These are phyloP conservation scores for Didymella glomerata DNA, from an alignment of 2,329 filamentous ascomycete genomes.

Conservation along the genomic window DNA sequence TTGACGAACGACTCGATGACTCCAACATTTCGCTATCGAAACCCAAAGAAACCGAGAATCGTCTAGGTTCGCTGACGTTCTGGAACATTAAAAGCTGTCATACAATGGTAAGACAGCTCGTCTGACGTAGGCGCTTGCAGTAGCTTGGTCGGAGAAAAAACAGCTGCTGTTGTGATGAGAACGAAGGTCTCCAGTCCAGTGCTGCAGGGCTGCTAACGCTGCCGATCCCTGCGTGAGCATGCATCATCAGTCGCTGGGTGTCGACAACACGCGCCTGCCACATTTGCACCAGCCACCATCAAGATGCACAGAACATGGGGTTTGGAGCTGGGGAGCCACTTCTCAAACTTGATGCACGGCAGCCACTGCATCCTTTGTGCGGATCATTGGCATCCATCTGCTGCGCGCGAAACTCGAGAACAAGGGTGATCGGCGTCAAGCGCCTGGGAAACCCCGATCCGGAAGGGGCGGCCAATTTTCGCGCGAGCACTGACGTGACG, in stretches of 20 bases:
- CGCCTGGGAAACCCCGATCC: constrained; percentile 19
- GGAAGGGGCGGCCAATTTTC: constrained; percentile 12
- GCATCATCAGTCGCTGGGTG: constrained; percentile 16
- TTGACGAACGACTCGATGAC: constrained; percentile 26
- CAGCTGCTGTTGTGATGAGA: constrained; percentile 8
- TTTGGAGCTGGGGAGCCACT: background rate
- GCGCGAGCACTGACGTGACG: constrained; percentile 17
- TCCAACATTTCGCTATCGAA: background rate
- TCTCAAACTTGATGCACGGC: constrained; percentile 14
- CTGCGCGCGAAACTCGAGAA: constrained; percentile 13
- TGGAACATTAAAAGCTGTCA: constrained; percentile 12
- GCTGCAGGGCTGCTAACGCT: constrained; percentile 17
- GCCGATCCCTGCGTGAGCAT: constrained; percentile 14
- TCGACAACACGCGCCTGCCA: constrained; percentile 7
- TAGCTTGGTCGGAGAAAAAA: constrained; percentile 17
- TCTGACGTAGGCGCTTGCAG: constrained; percentile 23
- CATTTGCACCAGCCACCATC: constrained; percentile 5
- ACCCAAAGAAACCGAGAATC: background rate
- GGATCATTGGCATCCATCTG: constrained; percentile 14
- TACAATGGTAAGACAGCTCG: constrained; percentile 10
- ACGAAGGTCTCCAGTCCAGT: constrained; percentile 7
- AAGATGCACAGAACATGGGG: background rate
- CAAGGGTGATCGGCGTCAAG: constrained; percentile 17
- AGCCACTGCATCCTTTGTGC: constrained; percentile 12
- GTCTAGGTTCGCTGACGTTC: constrained; percentile 8